Conservation (phyloP, 768 basidiomycete genomes). For the Russula vinacea region DNA sequence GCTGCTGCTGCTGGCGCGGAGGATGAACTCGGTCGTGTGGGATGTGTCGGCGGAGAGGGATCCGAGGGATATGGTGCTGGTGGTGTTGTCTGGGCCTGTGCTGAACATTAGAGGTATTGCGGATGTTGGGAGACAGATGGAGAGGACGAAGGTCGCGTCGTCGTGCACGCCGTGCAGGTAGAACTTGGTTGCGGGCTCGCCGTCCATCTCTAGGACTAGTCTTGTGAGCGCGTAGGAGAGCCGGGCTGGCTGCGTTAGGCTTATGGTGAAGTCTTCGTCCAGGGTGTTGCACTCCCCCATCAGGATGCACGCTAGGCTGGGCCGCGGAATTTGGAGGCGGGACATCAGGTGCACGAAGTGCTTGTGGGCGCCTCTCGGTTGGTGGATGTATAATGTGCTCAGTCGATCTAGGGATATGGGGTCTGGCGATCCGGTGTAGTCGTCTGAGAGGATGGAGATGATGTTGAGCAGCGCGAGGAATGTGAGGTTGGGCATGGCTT, state of each 20-base stretch:
- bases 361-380: constrained; percentile 13
- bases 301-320: constrained; percentile 7
- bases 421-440: constrained; percentile 3
- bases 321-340: constrained; percentile 15
- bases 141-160: constrained; percentile 6
- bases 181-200: constrained; percentile 21
- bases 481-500: constrained; percentile 15
- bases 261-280: constrained; percentile 9
- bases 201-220: constrained; percentile 13
- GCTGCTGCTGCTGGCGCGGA: constrained; percentile 1
- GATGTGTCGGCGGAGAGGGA: background rate
- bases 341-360: constrained; percentile 19
- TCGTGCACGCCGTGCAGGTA: constrained; percentile 17
- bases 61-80: background rate
- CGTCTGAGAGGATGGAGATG: constrained; percentile 13
- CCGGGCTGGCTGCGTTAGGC: constrained; percentile 4
- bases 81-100: background rate
- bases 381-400: constrained; percentile 13
- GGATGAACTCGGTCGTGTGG: constrained; percentile 12
- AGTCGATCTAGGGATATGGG: constrained; percentile 16
- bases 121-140: constrained; percentile 14
- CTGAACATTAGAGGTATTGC: constrained; percentile 10
- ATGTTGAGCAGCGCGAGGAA: constrained; percentile 16
- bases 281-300: constrained; percentile 21
- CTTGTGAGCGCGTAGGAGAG: constrained; percentile 8